Conservation (phyloP, 441 rosid species). For the Erodium trifolium region DNA sequence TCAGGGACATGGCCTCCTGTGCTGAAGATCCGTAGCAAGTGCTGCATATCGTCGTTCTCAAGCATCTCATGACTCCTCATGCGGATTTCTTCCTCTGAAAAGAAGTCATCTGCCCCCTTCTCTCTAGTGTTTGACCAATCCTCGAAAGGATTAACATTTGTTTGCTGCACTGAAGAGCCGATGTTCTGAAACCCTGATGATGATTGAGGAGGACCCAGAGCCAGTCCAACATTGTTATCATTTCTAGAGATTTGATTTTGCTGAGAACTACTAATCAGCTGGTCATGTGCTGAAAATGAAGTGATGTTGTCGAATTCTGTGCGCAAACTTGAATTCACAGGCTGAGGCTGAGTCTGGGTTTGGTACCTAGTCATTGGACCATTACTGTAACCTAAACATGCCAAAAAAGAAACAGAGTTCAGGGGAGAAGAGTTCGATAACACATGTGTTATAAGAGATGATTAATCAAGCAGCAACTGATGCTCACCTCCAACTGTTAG, state of each 20-base stretch:
- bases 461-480: not conserved
- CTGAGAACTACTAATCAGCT: constrained; percentile 39
- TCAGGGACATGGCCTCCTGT: constrained; percentile 70
- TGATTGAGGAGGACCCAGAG: constrained; percentile 59
- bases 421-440: not conserved
- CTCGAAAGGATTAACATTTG: constrained; percentile 59
- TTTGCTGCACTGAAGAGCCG: constrained; percentile 40
- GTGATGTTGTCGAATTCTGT: constrained; percentile 31
- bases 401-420: not conserved
- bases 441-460: not conserved
- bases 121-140: constrained; percentile 72
- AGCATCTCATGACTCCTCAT: constrained; percentile 89
- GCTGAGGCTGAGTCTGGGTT: constrained; percentile 37
- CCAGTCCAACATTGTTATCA: constrained; percentile 43
- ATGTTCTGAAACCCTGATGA: constrained; percentile 29
- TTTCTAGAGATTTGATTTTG: constrained; percentile 39
- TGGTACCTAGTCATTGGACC: constrained; percentile 39
- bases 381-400: constrained; percentile 49
- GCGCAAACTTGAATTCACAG: constrained; percentile 43
- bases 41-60: constrained; percentile 95
- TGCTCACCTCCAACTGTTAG: constrained; percentile 54
- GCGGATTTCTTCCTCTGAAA: constrained; percentile 90
- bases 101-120: constrained; percentile 62
- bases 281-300: constrained; percentile 37
- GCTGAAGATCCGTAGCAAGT: constrained; percentile 70